Base-by-base conservation (phyloP, 2,329 filamentous ascomycete genomes). In the Pseudogymnoascus sp. region DNA sequence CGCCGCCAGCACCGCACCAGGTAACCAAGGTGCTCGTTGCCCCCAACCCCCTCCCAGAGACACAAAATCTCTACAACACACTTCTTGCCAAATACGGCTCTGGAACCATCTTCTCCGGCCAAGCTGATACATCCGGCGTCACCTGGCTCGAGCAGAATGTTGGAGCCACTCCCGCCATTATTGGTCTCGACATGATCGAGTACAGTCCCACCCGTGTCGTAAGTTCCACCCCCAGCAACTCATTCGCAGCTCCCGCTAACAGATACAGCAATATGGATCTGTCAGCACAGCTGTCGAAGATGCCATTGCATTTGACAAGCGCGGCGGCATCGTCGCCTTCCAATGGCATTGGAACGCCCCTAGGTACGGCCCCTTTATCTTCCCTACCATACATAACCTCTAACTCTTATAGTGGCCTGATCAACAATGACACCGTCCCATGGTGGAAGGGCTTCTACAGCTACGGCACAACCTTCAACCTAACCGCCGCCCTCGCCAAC, bases 401-500 rank as follows among this genome's bases (percentile, higher is more conserved):
- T 67, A 62, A 66, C 25, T 6, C 8, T 5, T 21, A 18, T 10
- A 64, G 65, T 0, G 78, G 78, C 1, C 72, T 81, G n/a, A 80
- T 79, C 66, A 77, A 82, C 65, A 80, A 75, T 0, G 70, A 68
- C 1, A 75, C 75, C 59, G 71, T 80, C 46, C 75, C 72, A n/a
- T 81, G 80, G 79, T 82, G 74, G 71, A 72, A 72, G 7, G 79
- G 79, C 5, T 81, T 82, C 72, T 82, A 82, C 71, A 80, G 79
- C 25, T 71, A 72, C n/a, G 78, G 79, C 1, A 79, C 78, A 1
- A 77, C 78, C 63, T 82, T 81, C 67, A 75, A 81, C 65, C 68
- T 81, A n/a, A 72, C 71, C 1, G 69, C 75, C 0, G 78, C 79
- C 2, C 70, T 82, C 3, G 71, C 70, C 5, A 73, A 78, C 46